Percentiles rank a stretch among this genome's conserved stretches.
These are phyloP conservation scores for Coemansia sp. DNA, from an alignment of 192 early-diverging fungal species.

Conservation along the genomic window DNA sequence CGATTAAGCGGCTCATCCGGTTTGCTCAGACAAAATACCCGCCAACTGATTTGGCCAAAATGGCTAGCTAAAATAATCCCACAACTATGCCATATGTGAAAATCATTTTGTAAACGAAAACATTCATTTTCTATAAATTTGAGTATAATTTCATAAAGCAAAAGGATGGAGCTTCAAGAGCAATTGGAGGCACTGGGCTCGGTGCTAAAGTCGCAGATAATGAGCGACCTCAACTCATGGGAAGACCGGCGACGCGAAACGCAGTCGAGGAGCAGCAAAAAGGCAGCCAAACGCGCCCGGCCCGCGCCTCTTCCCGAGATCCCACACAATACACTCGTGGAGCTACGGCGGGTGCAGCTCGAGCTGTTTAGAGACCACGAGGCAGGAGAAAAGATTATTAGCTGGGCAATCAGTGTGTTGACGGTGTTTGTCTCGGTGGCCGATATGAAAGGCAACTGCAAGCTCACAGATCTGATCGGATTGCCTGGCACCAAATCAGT, in stretches of 20 bases:
- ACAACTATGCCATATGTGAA: background rate
- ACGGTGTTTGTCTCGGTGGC: conserved; percentile 43
- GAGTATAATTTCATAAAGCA: background rate
- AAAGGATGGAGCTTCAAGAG: conserved; percentile 10
- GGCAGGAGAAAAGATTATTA: conserved; percentile 7
- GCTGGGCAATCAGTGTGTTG: conserved; percentile 41
- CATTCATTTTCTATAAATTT: too few species aligned
- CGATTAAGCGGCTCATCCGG: conserved; percentile 93
- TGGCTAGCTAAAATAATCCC: conserved; percentile 23
- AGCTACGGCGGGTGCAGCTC: conserved; percentile 19
- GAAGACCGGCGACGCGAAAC: conserved; percentile 40
- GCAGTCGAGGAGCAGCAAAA: conserved; percentile 17
- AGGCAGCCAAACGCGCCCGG: conserved; percentile 18
- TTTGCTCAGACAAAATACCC: conserved; percentile 93
- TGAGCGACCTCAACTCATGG: conserved; percentile 47
- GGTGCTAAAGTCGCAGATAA: conserved; percentile 46
- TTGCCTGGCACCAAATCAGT: conserved; percentile 30
- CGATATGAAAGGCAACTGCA: conserved; percentile 45
- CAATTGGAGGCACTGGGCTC: conserved; percentile 33
- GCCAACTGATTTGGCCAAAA: conserved; percentile 64
- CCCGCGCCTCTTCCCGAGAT: conserved; percentile 33
- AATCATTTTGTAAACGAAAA: background rate
- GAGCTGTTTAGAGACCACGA: conserved; percentile 9
- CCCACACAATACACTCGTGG: conserved; percentile 23
- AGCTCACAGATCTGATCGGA: conserved; percentile 24